A percentile compares a stretch with the other conserved stretches of the same genome.
Evolutionary conservation across 2,329 filamentous ascomycete species (phyloP).

Genomic region (Alternaria viburni): DNA sequence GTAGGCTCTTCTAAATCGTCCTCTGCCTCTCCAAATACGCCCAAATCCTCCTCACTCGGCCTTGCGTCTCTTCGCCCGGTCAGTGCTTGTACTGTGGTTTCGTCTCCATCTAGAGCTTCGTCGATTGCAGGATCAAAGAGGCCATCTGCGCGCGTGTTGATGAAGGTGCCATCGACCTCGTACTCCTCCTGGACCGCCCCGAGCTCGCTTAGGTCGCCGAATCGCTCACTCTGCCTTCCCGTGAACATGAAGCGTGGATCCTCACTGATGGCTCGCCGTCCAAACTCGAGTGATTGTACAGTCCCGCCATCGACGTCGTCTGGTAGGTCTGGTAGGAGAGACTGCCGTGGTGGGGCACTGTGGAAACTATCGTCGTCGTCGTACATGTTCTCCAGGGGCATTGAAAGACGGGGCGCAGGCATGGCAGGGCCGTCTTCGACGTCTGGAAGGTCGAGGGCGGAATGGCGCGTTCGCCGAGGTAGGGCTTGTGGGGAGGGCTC

Average conservation of each 20-base stretch:
- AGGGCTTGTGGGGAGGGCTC: conserved; percentile 55
- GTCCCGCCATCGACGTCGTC: conserved; percentile 50
- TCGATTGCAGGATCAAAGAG: conserved; percentile 48
- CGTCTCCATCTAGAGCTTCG: conserved; percentile 33
- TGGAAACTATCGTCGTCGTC: conserved; percentile 53
- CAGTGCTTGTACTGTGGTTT: conserved; percentile 40
- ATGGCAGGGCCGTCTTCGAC: conserved; percentile 56
- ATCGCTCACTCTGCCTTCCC: conserved; percentile 59
- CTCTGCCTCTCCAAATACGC: conserved; percentile 41
- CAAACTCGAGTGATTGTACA: conserved; percentile 59
- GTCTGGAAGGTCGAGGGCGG: conserved; percentile 51
- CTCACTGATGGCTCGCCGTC: conserved; percentile 47
- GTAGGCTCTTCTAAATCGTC: conserved; percentile 48
- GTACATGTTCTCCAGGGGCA: conserved; percentile 52
- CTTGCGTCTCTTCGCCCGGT: conserved; percentile 40
- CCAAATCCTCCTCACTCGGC: conserved; percentile 38
- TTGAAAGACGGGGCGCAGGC: conserved; percentile 48
- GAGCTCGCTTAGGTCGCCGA: conserved; percentile 54
- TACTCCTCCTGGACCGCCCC: conserved; percentile 43
- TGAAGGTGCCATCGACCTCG: conserved; percentile 53
- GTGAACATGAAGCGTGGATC: conserved; percentile 50
- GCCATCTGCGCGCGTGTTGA: conserved; percentile 44
- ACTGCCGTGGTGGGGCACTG: conserved; percentile 47
- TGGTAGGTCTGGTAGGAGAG: conserved; percentile 42
- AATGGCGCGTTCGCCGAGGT: conserved; percentile 34